These are phyloP conservation scores for Pholiota microspora DNA, from an alignment of 768 basidiomycete species.

Conservation along the genomic window DNA sequence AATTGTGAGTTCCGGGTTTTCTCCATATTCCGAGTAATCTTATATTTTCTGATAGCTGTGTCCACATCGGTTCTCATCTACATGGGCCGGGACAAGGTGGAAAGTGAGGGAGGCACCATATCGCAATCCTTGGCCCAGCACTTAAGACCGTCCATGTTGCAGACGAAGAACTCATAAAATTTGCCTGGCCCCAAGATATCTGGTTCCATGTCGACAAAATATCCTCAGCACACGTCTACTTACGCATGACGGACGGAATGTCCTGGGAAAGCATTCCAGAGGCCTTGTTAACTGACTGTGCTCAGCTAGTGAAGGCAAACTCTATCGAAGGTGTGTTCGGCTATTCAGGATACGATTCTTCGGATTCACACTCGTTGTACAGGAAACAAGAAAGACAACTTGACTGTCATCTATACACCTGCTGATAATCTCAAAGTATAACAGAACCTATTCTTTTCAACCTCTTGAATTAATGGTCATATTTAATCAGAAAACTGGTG, in stretches of 20 bases:
- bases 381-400: constrained; percentile 96
- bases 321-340: constrained; percentile 79
- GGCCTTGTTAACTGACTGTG: constrained; percentile 76
- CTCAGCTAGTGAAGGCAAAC: constrained; percentile 96
- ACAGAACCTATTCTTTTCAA: neutral
- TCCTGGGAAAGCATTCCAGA: constrained; percentile 88
- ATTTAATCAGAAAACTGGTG: constrained; percentile 80
- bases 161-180: constrained; percentile 97
- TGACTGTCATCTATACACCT: constrained; percentile 94
- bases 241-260: constrained; percentile 84
- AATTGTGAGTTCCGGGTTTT: constrained; percentile 26
- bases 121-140: constrained; percentile 12
- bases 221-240: constrained; percentile 94
- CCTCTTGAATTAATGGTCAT: neutral
- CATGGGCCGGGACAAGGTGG: constrained; percentile 97
- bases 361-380: constrained; percentile 1
- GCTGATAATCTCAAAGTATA: constrained; percentile 87
- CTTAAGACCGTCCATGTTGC: constrained; percentile 20
- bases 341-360: neutral
- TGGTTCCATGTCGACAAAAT: constrained; percentile 99
- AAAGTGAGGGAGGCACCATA: constrained; percentile 55
- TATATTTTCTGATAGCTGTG: constrained; percentile 36
- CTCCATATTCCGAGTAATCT: constrained; percentile 7
- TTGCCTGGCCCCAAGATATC: constrained; percentile 84
- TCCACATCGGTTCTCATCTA: constrained; percentile 74